phyloP scores from a whole-genome alignment of 139 green algal species.

The Marvania coccoides region DNA sequence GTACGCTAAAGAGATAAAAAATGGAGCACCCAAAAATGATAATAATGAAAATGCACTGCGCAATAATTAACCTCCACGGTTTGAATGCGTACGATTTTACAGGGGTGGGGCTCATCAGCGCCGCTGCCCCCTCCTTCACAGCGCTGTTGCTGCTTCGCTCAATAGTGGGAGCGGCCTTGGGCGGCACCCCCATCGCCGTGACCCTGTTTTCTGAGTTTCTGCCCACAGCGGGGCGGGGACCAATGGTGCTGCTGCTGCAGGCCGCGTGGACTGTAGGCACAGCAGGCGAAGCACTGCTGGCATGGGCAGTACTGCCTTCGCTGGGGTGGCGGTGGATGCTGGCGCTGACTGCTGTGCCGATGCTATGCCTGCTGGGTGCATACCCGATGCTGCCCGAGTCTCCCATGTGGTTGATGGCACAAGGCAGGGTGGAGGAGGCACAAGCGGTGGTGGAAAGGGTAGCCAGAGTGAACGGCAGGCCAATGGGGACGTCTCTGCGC shows the following conservation, averaged over 20 bases:
- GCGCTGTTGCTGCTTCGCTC: constrained; percentile 33
- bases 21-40: too few relatives aligned
- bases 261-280: constrained; percentile 67
- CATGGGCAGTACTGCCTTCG: constrained; percentile 59
- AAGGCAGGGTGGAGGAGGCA: constrained; percentile 28
- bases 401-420: constrained; percentile 48
- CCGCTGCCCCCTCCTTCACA: constrained; percentile 7
- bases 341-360: constrained; percentile 33
- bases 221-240: constrained; percentile 40
- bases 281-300: constrained; percentile 51
- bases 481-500: constrained; percentile 11
- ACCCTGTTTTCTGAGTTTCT: constrained; percentile 65
- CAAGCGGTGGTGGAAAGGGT: constrained; percentile 39
- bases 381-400: constrained; percentile 69
- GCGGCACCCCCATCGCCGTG: constrained; percentile 59
- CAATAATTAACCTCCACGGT: too few relatives aligned
- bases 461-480: constrained; percentile 30
- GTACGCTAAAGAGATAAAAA: too few relatives aligned
- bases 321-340: constrained; percentile 65
- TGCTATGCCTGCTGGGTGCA: constrained; percentile 42
- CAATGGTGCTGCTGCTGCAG: constrained; percentile 53
- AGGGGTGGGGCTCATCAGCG: too few relatives aligned
- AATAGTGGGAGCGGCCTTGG: constrained; percentile 59
- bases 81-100: too few relatives aligned
- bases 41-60: too few relatives aligned